Evolutionary conservation across 768 basidiomycete genomes (phyloP), one percentile per base, ranked within the genome.

Genomic region (Amyloporia xantha): DNA sequence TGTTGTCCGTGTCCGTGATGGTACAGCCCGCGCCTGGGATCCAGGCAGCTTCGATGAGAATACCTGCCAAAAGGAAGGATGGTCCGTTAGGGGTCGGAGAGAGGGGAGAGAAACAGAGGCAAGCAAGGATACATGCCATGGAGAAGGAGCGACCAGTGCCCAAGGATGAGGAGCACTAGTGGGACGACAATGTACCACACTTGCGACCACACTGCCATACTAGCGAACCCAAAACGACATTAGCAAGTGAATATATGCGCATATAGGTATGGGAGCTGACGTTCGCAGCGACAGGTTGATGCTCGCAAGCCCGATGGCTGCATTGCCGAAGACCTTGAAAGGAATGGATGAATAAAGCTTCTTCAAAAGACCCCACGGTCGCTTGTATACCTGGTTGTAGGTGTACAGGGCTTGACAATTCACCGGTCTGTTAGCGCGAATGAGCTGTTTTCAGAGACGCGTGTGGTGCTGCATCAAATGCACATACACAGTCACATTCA

Each of bases 101-200:
- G n/a, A 25, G 19, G 41, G 19, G 12, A 53, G 30, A 20, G 35
- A 21, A 13, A 5, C 24, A 40, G 13, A n/a, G 19, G n/a, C n/a
- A n/a, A n/a, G n/a, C n/a, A 12, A 19, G 12, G 28, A 44, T 19
- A 24, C 42, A 1, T 54, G 73, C 82, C 82, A 66, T 84, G 83
- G 20, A 86, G 68, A 52, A 86, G 78, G 45, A 86, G 66, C 1
- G 81, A 81, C 84, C 83, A 86, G 58, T 84, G 84, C 2, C 84
- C 84, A n/a, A 85, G 67, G 44, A 82, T 78, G 46, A 85, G 59
- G 28, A 79, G 17, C 5, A 78, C 58, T 17, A 86, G 65, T 12
- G 71, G 52, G 5, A 68, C 63, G 25, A 81, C 64, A 52, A 86
- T 68, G 56, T 71, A 78, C 51, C 67, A 66, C 48, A 76, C 74